These are phyloP conservation scores for Evansstolkia leycettana DNA, from an alignment of 495 filamentous ascomycete species.

Conservation along the genomic window DNA sequence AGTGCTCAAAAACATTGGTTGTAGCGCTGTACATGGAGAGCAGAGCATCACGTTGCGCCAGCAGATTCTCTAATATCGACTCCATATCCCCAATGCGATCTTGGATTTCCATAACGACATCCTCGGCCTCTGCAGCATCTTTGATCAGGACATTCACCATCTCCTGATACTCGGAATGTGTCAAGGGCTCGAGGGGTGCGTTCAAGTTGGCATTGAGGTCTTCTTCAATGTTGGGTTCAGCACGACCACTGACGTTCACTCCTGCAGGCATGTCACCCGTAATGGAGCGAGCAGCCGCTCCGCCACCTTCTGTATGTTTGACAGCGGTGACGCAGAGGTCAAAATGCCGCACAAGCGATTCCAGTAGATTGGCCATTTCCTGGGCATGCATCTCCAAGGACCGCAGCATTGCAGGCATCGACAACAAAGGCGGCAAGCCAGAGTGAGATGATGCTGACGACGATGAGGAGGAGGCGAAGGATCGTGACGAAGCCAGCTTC, in stretches of 20 bases:
- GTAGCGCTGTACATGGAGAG: slow-evolving; percentile 39
- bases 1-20: slow-evolving; percentile 46
- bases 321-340: slow-evolving; percentile 90
- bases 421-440: slow-evolving; percentile 28
- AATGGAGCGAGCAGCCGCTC: slow-evolving; percentile 51
- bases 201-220: slow-evolving; percentile 38
- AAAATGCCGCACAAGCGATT: slow-evolving; percentile 81
- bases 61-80: slow-evolving; percentile 35
- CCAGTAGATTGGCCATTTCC: slow-evolving; percentile 70
- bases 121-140: slow-evolving; percentile 79
- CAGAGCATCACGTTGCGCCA: slow-evolving; percentile 38
- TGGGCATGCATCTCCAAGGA: slow-evolving; percentile 66
- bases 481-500: slow-evolving; percentile 27
- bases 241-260: slow-evolving; percentile 36
- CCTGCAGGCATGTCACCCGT: slow-evolving; percentile 47
- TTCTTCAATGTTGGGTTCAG: slow-evolving; percentile 46
- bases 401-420: slow-evolving; percentile 56
- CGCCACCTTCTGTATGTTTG: slow-evolving; percentile 83
- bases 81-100: slow-evolving; percentile 71
- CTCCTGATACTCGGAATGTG: slow-evolving; percentile 62
- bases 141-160: slow-evolving; percentile 73
- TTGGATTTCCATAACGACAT: slow-evolving; percentile 75
- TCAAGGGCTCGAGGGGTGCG: slow-evolving; percentile 54
- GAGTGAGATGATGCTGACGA: slow-evolving; percentile 24
- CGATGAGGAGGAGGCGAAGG: slow-evolving; percentile 20